phyloP scores from a whole-genome alignment of 2,329 filamentous ascomycete species.

The Zasmidium cellare region DNA sequence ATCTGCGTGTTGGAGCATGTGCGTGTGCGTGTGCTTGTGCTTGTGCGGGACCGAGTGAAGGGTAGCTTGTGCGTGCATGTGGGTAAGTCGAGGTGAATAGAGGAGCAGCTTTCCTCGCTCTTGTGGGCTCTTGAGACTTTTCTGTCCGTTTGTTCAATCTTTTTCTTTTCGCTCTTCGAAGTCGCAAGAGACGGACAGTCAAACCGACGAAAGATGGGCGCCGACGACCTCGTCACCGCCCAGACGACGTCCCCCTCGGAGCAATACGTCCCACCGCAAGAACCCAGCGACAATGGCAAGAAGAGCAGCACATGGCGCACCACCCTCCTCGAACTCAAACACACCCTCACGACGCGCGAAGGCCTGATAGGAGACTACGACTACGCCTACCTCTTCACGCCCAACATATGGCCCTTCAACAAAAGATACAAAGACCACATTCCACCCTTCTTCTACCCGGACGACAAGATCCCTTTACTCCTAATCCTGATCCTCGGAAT shows the following conservation, averaged over 20 bases:
- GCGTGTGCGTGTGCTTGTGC: no score
- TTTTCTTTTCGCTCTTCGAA: no score
- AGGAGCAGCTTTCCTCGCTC: no score
- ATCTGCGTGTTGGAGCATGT: no score
- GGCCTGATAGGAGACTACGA: conserved; percentile 23
- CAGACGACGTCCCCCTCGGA: neutral
- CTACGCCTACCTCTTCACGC: conserved; percentile 24
- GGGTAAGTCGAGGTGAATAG: neutral
- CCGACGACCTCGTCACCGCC: neutral
- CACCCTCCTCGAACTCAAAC: conserved; percentile 14
- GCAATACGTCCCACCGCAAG: conserved; percentile 2
- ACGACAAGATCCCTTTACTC: conserved; percentile 23
- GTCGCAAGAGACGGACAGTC: neutral
- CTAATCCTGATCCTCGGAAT: conserved; percentile 22
- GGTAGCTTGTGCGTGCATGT: no score
- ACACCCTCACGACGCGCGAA: conserved; percentile 20
- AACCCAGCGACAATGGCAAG: neutral
- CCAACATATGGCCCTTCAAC: conserved; percentile 22
- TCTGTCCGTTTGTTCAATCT: no score
- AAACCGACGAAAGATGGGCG: no score
- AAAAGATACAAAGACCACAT: conserved; percentile 18
- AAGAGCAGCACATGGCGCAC: conserved; percentile 5
- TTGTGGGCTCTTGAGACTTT: no score
- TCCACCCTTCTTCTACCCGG: conserved; percentile 22
- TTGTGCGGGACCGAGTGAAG: no score